Evolutionary conservation across 1,284 basidiomycete species (phyloP), one percentile per base, ranked within the genome.

Genomic region (Boletus hoseneyae): DNA sequence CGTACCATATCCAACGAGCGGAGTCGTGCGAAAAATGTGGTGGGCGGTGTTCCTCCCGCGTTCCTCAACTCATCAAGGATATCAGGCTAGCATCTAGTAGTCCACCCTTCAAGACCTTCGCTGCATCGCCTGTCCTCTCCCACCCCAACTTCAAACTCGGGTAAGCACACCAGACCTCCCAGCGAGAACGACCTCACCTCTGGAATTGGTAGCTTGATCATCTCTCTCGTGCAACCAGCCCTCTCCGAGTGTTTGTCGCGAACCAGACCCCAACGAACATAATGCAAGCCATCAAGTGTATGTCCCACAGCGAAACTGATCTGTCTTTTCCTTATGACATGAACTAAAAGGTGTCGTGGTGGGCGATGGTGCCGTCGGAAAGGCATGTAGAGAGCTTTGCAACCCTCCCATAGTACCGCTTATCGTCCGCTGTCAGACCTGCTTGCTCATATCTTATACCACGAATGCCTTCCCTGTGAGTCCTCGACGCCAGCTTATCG

Each of bases 351-450:
- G 92, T 79, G 96, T 98, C 73, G 95, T 98, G 66, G 96, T 99
- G 54, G 96, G 96, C 65, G 96, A 99, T 78, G 96, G 96, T 86
- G 96, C 96, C 50, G 96, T 99, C 65, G 96, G 96, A 75, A 99
- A 98, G 90, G 95, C 88, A 58, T 63, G 82, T 71, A 48, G 36
- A 40, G 35, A 45, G 49, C 32, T 6, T 41, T n/a, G 32, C 41
- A 50, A 47, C 46, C 38, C 21, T 35, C 27, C 34, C 50, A 34
- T 27, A 45, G 42, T 21, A 40, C 32, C 13, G 2, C 56, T 64
- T 38, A 64, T 54, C 51, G 43, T 47, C 51, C 41, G 30, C 38
- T 46, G 32, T 16, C 65, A 97, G 93, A 97, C 95, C 50, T 97
- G 94, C 73, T 85, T 97, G 57, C 82, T 97, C 66, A 97, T 97